Percentiles rank a stretch among this genome's conserved stretches.
These are phyloP conservation scores for Crithidia bombi DNA, from an alignment of 208 protist species.

Conservation along the genomic window DNA sequence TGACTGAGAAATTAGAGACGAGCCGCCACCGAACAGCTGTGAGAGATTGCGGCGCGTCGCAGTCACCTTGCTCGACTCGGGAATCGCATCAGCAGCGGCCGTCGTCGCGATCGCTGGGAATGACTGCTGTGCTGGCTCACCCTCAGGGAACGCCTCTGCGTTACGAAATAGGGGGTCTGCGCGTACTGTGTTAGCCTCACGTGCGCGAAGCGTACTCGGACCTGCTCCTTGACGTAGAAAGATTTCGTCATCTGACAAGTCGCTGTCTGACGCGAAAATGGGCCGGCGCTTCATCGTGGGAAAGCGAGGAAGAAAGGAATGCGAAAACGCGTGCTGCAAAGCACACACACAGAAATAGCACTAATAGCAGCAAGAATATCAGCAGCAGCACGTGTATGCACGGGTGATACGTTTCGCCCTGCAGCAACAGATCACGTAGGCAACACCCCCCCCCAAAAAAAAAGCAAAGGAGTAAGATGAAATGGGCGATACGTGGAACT, in stretches of 20 bases:
- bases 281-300: constrained; percentile 7
- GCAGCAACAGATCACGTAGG: no score
- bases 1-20: background rate
- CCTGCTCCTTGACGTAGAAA: no score
- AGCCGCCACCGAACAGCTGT: constrained; percentile 19
- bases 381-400: no score
- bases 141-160: background rate
- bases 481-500: background rate
- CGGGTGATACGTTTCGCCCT: no score
- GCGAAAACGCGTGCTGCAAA: background rate
- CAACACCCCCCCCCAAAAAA: no score
- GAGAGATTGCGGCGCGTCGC: constrained; percentile 29
- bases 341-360: no score
- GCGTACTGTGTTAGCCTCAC: background rate
- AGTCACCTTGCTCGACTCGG: constrained; percentile 17
- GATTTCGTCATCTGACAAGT: no score
- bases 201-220: no score
- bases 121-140: background rate
- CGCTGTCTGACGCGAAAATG: constrained; percentile 21
- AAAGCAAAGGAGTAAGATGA: background rate
- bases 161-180: background rate
- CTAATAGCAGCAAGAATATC: no score
- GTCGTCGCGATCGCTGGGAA: background rate
- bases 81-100: background rate
- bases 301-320: background rate